Base-by-base conservation (phyloP, 1,284 basidiomycete genomes). In the Chalciporus sp. region DNA sequence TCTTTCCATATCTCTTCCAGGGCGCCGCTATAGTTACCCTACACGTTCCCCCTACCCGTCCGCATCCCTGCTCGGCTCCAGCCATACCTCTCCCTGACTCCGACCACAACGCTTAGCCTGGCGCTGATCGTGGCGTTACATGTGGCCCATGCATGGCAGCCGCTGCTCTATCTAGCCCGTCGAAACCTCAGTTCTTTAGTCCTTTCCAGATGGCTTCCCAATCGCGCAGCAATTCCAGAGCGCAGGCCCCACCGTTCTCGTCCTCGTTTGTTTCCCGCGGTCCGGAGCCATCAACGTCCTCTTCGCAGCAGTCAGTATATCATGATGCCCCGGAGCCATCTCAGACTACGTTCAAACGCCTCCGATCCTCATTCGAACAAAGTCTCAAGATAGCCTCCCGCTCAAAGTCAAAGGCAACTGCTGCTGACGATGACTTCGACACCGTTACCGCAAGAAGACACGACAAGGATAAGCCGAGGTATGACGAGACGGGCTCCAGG, bases 301-400 rank as follows among this genome's bases (percentile, higher is more conserved):
- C 72, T 54, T 62, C 48, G 53, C 62, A 61, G 57, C 58, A 39
- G 31, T 59, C 56, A 27, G 8, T 65, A 58, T 52, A 61, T 61
- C 45, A 66, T 52, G 61, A 62, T 45, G 44, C 63, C 10, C 63
- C 73, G 26, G 79, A 77, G 44, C 61, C 76, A 7, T 73, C 77
- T 3, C 74, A 79, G 37, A 83, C 76, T 62, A 76, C 83, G 4
- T 82, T 89, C 65, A 81, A 80, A 60, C 82, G 85, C 41, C 72
- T 89, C 51, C 82, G 83, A 49, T 82, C 84, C 8, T 82, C 85
- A 10, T 68, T 90, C 29, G 85, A 86, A 62, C 82, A 86, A 59
- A 84, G 80, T 60, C 59, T 90, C 42, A 82, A 84, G 42, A 79
- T 79, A 8, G 83, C 83, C 45, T 83, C 84, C 14, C 78, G 83